Percentiles rank a stretch among this genome's conserved stretches.
Conservation (phyloP, 2,329 filamentous ascomycete genomes). For the Penicillium fuscoglaucum region DNA sequence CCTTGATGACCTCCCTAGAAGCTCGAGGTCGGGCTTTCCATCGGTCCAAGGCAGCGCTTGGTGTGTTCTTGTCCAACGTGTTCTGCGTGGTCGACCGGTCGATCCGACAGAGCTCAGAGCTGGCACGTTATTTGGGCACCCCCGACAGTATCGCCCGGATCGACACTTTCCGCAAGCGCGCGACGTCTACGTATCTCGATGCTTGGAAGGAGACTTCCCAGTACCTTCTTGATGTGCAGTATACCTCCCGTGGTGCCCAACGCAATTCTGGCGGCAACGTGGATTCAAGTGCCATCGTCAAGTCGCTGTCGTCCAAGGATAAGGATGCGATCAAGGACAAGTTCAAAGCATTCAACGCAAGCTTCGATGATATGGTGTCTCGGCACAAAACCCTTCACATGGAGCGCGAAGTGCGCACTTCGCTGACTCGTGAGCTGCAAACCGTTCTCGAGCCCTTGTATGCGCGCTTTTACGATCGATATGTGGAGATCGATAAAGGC, state of each 20-base stretch:
- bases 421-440: constrained; percentile 81
- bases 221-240: constrained; percentile 84
- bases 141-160: constrained; percentile 65
- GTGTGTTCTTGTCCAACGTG: constrained; percentile 89
- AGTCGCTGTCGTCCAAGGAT: constrained; percentile 81
- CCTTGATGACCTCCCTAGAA: constrained; percentile 72
- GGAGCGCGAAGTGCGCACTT: constrained; percentile 83
- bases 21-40: constrained; percentile 70
- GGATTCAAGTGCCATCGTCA: constrained; percentile 81
- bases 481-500: constrained; percentile 96
- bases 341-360: constrained; percentile 85
- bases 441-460: constrained; percentile 93
- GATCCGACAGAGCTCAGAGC: constrained; percentile 72
- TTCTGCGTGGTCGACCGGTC: constrained; percentile 80
- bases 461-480: constrained; percentile 92
- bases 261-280: constrained; percentile 66
- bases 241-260: constrained; percentile 73
- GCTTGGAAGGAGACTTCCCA: constrained; percentile 85
- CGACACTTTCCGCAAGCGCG: constrained; percentile 85
- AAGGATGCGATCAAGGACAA: constrained; percentile 96
- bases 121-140: constrained; percentile 66
- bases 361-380: constrained; percentile 83
- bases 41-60: constrained; percentile 74
- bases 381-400: constrained; percentile 82
- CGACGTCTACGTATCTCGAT: constrained; percentile 76